Base-by-base conservation (phyloP, 768 basidiomycete genomes). In the Royoungia palumana region DNA sequence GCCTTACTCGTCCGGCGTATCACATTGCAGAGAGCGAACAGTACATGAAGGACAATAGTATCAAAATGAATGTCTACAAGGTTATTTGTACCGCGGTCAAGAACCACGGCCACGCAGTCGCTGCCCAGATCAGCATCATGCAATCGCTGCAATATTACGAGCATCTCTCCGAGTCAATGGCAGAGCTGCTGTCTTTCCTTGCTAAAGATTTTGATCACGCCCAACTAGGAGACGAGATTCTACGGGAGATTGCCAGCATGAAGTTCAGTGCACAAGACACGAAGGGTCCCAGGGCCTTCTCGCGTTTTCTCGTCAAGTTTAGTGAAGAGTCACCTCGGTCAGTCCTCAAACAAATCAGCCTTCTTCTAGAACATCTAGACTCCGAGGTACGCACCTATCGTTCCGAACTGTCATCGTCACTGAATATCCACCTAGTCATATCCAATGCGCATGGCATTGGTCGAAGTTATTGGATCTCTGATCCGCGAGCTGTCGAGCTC, bases 111-210 rank as follows among this genome's bases (percentile, higher is more conserved):
- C 94, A 97, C 56, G 75, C 80, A 2, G 80, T 88, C 53, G 83
- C 85, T 19, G 89, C 90, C 0, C 93, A 95, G 62, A 94, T 89
- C 51, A 81, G 78, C 52, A 89, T 99, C 68, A 88, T 95, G 69
- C 94, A 96, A 63, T 83, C 81, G 40, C 73, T 99, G 13, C 93
- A 94, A 51, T 95, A 94, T 67, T 91, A 85, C 56, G 96, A 99
- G 57, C 95, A 98, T 62, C 79, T 96, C 19, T 82, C 90, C 0
- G 95, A 98, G 60, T 85, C 88, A 2, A 88, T 97, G 83, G 95
- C 96, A 0, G 95, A 97, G 56, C 83, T 89, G 40, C 75, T 98
- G 21, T 76, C 82, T 27, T 72, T 85, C 41, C 78, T 96, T 14
- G 80, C 86, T 8, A 85, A 84, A 48, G 87, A 95, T 46, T 97